A percentile compares a stretch with the other conserved stretches of the same genome.
Conservation (phyloP, 2,329 filamentous ascomycete genomes). For the Hymenoscyphus scutula region DNA sequence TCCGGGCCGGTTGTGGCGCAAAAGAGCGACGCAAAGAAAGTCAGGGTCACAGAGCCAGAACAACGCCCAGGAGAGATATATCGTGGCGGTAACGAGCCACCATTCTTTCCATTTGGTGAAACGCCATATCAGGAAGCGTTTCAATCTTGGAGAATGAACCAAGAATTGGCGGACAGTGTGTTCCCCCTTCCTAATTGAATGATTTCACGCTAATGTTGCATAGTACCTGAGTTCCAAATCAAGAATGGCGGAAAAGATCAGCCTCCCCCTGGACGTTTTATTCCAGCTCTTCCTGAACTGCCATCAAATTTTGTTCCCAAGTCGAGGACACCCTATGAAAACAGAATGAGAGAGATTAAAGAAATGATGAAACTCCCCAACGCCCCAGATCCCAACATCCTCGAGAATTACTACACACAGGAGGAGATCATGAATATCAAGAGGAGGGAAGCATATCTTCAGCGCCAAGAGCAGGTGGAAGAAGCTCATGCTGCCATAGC, state of each 20-base stretch:
- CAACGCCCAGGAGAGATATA: slow-evolving; percentile 13
- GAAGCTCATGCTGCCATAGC: not conserved
- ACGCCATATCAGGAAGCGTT: slow-evolving; percentile 30
- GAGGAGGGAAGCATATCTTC: not conserved
- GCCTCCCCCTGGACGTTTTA: not conserved
- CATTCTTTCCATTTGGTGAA: slow-evolving; percentile 33
- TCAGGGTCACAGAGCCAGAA: slow-evolving; percentile 2
- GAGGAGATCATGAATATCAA: slow-evolving; percentile 19
- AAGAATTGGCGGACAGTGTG: slow-evolving; percentile 31
- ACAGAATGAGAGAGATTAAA: not conserved
- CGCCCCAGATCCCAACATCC: slow-evolving; percentile 6
- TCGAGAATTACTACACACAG: slow-evolving; percentile 24
- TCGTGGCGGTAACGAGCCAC: slow-evolving; percentile 16
- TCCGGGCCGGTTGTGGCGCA: slow-evolving; percentile 18
- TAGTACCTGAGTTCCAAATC: slow-evolving; percentile 26
- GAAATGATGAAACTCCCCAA: not conserved
- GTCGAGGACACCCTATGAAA: not conserved
- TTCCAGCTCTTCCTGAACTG: not conserved
- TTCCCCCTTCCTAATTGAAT: not conserved
- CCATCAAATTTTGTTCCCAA: not conserved
- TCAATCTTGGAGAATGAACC: slow-evolving; percentile 26
- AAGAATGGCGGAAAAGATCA: not conserved
- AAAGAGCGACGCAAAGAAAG: slow-evolving; percentile 12
- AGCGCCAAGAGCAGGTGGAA: no score
- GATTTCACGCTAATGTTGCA: slow-evolving; percentile 9